Percentiles rank a stretch among this genome's conserved stretches.
phyloP scores from a whole-genome alignment of 768 basidiomycete species.

The Boletus fagicola region DNA sequence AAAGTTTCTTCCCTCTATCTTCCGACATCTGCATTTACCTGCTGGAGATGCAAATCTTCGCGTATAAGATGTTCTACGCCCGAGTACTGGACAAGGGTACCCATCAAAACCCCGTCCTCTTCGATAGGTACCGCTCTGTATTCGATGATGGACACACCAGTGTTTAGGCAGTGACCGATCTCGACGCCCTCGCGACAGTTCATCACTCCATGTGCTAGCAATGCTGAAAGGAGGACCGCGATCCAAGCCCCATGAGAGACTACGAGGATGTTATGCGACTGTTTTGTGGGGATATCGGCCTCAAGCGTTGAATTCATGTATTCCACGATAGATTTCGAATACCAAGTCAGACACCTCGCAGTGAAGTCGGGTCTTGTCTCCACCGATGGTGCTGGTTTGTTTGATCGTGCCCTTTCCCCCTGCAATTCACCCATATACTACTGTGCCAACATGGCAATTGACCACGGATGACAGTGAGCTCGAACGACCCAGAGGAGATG shows the following conservation, averaged over 20 bases:
- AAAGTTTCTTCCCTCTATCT: neutral
- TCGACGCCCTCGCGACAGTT: slow-evolving; percentile 32
- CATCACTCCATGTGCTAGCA: slow-evolving; percentile 44
- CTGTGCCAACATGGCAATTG: neutral
- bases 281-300: slow-evolving; percentile 31
- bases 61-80: slow-evolving; percentile 50
- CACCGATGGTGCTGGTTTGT: slow-evolving; percentile 22
- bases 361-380: slow-evolving; percentile 38
- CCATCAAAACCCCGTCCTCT: slow-evolving; percentile 22
- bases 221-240: slow-evolving; percentile 44
- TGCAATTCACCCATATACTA: slow-evolving; percentile 65
- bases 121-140: slow-evolving; percentile 35
- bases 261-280: slow-evolving; percentile 45
- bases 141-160: slow-evolving; percentile 56
- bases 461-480: neutral
- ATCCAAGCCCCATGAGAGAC: slow-evolving; percentile 71
- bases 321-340: slow-evolving; percentile 46
- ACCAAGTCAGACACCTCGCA: slow-evolving; percentile 60
- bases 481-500: neutral
- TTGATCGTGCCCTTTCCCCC: slow-evolving; percentile 37
- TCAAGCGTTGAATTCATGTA: slow-evolving; percentile 20
- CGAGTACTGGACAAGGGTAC: slow-evolving; percentile 50
- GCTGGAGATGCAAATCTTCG: slow-evolving; percentile 32
- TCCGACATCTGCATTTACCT: slow-evolving; percentile 51
- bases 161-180: slow-evolving; percentile 27